Conservation (phyloP, 495 filamentous ascomycete genomes). For the Lichina pygmaea region DNA sequence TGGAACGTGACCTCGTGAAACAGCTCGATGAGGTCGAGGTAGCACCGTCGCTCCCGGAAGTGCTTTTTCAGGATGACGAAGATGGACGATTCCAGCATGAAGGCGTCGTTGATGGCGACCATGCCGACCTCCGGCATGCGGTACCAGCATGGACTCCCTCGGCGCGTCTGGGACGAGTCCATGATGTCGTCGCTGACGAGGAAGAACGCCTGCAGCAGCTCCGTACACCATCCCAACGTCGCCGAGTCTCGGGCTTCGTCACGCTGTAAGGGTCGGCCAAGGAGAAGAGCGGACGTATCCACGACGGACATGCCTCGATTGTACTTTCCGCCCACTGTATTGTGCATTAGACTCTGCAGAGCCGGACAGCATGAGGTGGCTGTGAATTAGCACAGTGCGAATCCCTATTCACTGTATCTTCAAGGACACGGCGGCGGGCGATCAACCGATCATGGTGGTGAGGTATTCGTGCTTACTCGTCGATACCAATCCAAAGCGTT, state of each 20-base stretch:
- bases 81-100: slow-evolving; percentile 80
- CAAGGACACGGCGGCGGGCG: not conserved
- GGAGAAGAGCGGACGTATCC: slow-evolving; percentile 61
- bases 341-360: slow-evolving; percentile 46
- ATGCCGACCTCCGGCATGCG: slow-evolving; percentile 60
- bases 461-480: slow-evolving; percentile 22
- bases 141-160: slow-evolving; percentile 91
- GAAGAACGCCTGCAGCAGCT: slow-evolving; percentile 96
- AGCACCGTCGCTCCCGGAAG: slow-evolving; percentile 62
- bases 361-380: slow-evolving; percentile 2
- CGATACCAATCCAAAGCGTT: slow-evolving; percentile 71
- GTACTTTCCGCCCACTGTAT: slow-evolving; percentile 83
- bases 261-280: slow-evolving; percentile 37
- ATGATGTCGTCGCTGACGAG: slow-evolving; percentile 97
- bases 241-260: slow-evolving; percentile 68
- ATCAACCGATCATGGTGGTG: slow-evolving; percentile 1
- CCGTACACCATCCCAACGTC: slow-evolving; percentile 84
- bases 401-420: not conserved
- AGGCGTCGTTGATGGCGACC: slow-evolving; percentile 94
- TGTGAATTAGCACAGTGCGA: slow-evolving; percentile 1
- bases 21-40: slow-evolving; percentile 74
- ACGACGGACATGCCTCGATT: slow-evolving; percentile 96
- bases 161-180: slow-evolving; percentile 80
- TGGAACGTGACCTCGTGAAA: slow-evolving; percentile 87
- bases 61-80: slow-evolving; percentile 79